Evolutionary conservation across 495 filamentous ascomycete species (phyloP), one percentile per base, ranked within the genome.

Genomic region (Xylaria scruposa): DNA sequence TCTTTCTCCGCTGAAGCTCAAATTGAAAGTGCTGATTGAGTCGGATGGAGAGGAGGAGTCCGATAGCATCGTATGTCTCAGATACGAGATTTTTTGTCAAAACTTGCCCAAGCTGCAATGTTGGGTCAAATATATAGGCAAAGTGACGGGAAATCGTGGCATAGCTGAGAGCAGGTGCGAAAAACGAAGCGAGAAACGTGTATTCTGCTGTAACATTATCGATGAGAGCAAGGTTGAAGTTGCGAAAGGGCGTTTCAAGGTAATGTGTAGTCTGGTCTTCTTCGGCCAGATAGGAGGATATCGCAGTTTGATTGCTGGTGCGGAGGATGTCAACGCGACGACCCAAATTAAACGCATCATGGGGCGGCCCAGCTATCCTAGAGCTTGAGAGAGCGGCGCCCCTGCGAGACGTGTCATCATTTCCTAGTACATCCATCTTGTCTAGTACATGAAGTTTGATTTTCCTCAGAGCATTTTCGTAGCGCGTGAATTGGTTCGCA

Each of bases 141-240:
- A 98, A 97, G 72, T 93, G 84, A 29, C 83, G 83, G 31, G 86
- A 85, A 61, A 92, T 89, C n/a, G 83, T 78, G 38, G 88, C 78
- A 73, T 86, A 89, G 26, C 85, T 85, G 26, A 88, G 79, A 2
- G 88, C 79, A 0, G 88, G 87, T 13, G 90, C 87, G 86, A 99
- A 97, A 84, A 97, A 97, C 33, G 92, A 85, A 1, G 93, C 92
- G 60, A 98, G 88, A 76, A 99, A 98, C 10, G 93, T 91, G 81
- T 98, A 98, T 80, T 99, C 96, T 26, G 94, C 90, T n/a, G 93
- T 93, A 1, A 93, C 90, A 77, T 99, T 99, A 83, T 98, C 96
- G 70, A 97, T 85, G 26, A 99, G 85, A 2, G 96, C 96, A 40
- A 96, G 89, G 76, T 97, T 97, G 85, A 97, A 98, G 76, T 96